phyloP scores from a whole-genome alignment of 192 early-diverging fungal genomes.

The Coemansia sp. region DNA sequence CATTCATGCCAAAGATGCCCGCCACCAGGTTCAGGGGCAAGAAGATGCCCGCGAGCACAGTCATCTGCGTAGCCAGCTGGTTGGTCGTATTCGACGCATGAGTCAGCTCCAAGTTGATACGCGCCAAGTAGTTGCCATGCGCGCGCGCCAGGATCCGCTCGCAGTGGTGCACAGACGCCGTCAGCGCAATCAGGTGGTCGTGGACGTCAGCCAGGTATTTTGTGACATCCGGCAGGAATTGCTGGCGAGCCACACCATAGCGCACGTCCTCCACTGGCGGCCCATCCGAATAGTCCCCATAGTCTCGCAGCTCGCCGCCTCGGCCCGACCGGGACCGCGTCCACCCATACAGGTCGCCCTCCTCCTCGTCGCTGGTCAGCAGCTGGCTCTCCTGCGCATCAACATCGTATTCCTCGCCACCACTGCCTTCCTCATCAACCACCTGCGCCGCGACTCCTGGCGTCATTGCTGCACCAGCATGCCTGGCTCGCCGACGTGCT shows the following conservation, averaged over 20 bases:
- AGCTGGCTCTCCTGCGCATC: constrained; percentile 38
- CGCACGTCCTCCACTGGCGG: background rate
- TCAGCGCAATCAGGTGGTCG: constrained; percentile 71
- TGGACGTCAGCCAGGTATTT: constrained; percentile 77
- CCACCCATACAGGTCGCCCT: constrained; percentile 43
- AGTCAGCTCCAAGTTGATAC: constrained; percentile 64
- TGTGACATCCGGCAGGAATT: constrained; percentile 54
- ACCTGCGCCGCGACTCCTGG: background rate
- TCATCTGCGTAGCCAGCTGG: constrained; percentile 77
- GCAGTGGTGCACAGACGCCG: constrained; percentile 65
- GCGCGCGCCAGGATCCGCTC: constrained; percentile 68
- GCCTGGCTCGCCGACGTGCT: constrained; percentile 7
- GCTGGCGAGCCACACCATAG: background rate
- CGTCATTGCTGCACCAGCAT: background rate
- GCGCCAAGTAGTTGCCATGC: constrained; percentile 71
- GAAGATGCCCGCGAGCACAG: constrained; percentile 80
- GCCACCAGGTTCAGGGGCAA: constrained; percentile 88
- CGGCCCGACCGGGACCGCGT: constrained; percentile 9
- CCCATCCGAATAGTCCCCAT: constrained; percentile 16
- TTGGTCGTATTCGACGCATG: constrained; percentile 74
- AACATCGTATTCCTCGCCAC: constrained; percentile 3
- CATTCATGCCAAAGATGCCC: constrained; percentile 65
- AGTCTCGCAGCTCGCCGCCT: constrained; percentile 44
- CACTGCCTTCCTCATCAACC: background rate
- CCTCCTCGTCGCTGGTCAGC: constrained; percentile 54